Conservation (phyloP, 148 eudicot species). For the Hydrangea macrophylla region DNA sequence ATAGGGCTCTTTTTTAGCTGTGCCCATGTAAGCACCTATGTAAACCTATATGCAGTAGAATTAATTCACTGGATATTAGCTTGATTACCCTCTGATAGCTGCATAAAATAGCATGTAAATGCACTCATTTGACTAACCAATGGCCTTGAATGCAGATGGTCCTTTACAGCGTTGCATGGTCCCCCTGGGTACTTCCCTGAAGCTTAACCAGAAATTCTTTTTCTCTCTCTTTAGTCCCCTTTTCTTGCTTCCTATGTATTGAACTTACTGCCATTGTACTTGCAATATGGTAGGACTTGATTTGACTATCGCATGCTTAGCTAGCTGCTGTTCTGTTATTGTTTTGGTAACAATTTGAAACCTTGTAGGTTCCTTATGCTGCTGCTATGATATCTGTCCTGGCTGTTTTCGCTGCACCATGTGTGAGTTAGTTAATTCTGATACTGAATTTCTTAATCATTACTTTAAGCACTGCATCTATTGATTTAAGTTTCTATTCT, state of each 20-base stretch:
- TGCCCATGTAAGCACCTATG: slow-evolving; percentile 43
- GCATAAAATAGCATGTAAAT: not conserved
- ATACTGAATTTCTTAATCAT: not conserved
- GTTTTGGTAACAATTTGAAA: slow-evolving; percentile 6
- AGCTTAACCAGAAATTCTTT: not conserved
- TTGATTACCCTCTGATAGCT: too few species aligned
- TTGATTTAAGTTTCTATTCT: not conserved
- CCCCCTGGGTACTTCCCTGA: slow-evolving; percentile 48
- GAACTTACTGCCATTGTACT: too few species aligned
- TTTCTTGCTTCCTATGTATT: too few species aligned
- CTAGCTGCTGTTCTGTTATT: not conserved
- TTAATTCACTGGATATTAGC: too few species aligned
- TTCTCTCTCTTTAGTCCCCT: not conserved
- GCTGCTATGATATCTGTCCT: slow-evolving; percentile 43
- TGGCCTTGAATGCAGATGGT: slow-evolving; percentile 41
- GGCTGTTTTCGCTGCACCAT: slow-evolving; percentile 42
- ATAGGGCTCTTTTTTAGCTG: slow-evolving; percentile 54
- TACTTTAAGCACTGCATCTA: slow-evolving; percentile 1
- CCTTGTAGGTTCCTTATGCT: slow-evolving; percentile 51
- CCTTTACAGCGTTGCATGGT: slow-evolving; percentile 61
- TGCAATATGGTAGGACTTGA: not conserved
- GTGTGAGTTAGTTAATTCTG: slow-evolving; percentile 37
- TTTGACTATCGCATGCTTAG: not conserved
- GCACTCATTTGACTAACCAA: not conserved
- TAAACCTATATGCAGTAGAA: not conserved